Evolutionary conservation across 176 grass and related monocot species (phyloP), one percentile per base, ranked within the genome.

Genomic region (Cenchrus purpureus): DNA sequence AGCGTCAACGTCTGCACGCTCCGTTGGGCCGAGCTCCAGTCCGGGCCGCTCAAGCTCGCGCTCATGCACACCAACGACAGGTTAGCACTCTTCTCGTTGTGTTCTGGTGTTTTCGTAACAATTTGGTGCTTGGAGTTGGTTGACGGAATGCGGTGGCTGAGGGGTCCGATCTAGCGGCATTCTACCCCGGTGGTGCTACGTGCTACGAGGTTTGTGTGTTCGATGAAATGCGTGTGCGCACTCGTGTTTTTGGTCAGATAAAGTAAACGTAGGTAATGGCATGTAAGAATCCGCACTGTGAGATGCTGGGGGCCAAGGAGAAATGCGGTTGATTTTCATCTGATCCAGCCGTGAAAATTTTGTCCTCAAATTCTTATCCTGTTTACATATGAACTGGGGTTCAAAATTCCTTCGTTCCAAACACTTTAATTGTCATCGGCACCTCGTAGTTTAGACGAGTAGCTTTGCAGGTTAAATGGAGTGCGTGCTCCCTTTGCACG

Each of bases 11-110:
- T 94, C 50, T 94, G 93, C 87, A 94, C 93, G 28, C 89, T 91
- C 58, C 93, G 96, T 4, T 98, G 94, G 92, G 96, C 96, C 43
- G 93, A 98, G 84, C 93, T 98, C 57, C 96, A 98, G 57, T 95
- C 89, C 40, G 96, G 93, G 46, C 86, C 93, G 9, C 85, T 98
- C 87, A 95, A 95, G 91, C 87, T 98, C 12, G 93, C 96, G 14
- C 93, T 98, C 59, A 90, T 98, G 96, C 96, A 98, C 74, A 89
- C 89, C 34, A 70, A 88, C 82, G 76, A 90, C 81, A 90, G 90
- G 90, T 95, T 14, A 6, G 45, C 73, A 25, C 46, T 79, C 74
- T 73, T 37, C 15, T 10, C 17, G 4, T 58, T 0, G 6, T 12
- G 61, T 65, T 17, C 19, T 40, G 11, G 46, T n/a, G 43, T 51